Base-by-base conservation (phyloP, 2,329 filamentous ascomycete genomes). In the Dothiorella sarmentorum region DNA sequence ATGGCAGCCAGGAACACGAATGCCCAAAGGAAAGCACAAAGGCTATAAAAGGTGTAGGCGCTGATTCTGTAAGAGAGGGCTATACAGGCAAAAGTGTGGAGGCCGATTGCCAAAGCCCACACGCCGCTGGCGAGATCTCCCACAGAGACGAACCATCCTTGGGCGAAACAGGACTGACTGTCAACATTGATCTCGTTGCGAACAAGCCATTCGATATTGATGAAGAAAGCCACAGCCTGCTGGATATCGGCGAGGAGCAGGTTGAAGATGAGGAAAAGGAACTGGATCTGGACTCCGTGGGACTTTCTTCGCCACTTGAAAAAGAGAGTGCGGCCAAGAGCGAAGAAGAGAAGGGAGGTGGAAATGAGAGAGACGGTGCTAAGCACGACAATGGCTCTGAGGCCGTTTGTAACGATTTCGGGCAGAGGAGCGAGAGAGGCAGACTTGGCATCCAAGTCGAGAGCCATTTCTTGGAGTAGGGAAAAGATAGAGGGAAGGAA, bases 241-340 rank as follows among this genome's bases (percentile, higher is more conserved):
- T 86, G 83, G 58, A 88, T 79, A 64, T 90, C 87, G 60, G 87
- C 86, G 20, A 87, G 72, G 4, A 90, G 75, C 0, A 90, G 79
- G 67, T 89, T 89, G 68, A 87, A 82, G 60, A 89, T 86, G 4
- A 90, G 76, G 0, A 89, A 75, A 26, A 89, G 78, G 65, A 89
- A 87, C 69, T 89, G 87, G 63, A 88, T 89, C 0, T 79, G 58
- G 63, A 65, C 70, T 15, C 67, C 64, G 43, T 71, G 72, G 9
- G 70, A 69, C 53, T 69, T 70, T 58, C 68, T 64, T 38, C 68
- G 67, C 71, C 71, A 74, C 58, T 42, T 38, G 49, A 43, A 29
- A n/a, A 80, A 63, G 59, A 82, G 74, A 26, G 77, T 75, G 65
- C 77, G 80, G 26, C 69, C 73, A 58, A 82, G 74, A 49, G 80